Base-by-base conservation (phyloP, 306 rosid genomes). In the Lathyrus oleraceus region DNA sequence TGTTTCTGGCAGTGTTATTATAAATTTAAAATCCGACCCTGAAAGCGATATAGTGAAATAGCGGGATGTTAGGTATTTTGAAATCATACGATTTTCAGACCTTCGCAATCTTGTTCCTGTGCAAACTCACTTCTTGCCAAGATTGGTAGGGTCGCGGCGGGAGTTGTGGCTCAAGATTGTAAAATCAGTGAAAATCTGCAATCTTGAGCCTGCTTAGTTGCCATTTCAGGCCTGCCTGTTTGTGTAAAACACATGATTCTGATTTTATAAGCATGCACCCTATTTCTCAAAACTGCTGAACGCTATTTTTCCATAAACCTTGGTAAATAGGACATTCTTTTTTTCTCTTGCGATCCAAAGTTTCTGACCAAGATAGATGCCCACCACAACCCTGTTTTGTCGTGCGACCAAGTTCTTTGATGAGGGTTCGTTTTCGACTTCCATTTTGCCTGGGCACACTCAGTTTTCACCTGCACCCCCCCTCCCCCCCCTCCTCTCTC, bases 271-370 rank as follows among this genome's bases (percentile, higher is more conserved):
- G 36, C 64, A 27, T 28, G 64, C 20, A 8, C 14, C 43, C 20
- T 27, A 30, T 30, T 58, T 58, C 23, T 58, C 13, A 54, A 54
- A 54, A 54, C 14, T 23, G 61, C 61, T 54, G 61, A 54, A 14
- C 16, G 35, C 61, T 21, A 54, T 17, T 23, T 53, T 21, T 47
- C 23, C 6, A 54, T 32, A 12, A 54, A 23, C 65, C 23, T 28
- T 28, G 42, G 11, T 25, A 58, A 58, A 28, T 8, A 11, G 4
- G 32, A 21, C 27, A 5, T 53, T 53, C 14, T 20, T 5, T 23
- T 10, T 11, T 10, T 53, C 32, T 21, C 35, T 5, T 53, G 60
- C 12, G 4, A 49, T 49, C 56, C 25, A 49, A 49, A 49, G 56
- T 30, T 53, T 53, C 35, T 9, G 15, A 53, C 58, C 14, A 17